A percentile compares a stretch with the other conserved stretches of the same genome.
Evolutionary conservation across 441 rosid genomes (phyloP).

Genomic region (Croton laevigatus): DNA sequence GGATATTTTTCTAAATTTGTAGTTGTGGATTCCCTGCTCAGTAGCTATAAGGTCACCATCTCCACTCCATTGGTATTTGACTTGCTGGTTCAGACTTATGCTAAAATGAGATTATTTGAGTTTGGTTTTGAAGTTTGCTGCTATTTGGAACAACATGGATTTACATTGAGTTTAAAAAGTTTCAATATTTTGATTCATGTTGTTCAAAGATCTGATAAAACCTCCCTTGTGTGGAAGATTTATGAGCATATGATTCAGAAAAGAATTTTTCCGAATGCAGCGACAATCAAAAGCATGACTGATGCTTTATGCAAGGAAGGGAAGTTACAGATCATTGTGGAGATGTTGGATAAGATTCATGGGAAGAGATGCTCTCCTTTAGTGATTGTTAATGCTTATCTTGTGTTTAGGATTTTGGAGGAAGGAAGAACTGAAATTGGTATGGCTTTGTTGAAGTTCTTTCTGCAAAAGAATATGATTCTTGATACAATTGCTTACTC

Average conservation of each 20-base stretch:
- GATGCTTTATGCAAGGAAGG: slow-evolving; percentile 74
- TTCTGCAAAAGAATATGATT: slow-evolving; percentile 69
- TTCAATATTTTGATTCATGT: slow-evolving; percentile 55
- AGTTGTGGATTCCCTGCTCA: slow-evolving; percentile 48
- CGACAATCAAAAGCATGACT: slow-evolving; percentile 45
- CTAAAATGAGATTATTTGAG: slow-evolving; percentile 55
- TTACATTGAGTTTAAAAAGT: slow-evolving; percentile 46
- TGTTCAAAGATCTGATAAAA: slow-evolving; percentile 49
- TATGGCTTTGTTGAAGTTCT: slow-evolving; percentile 54
- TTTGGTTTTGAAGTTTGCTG: slow-evolving; percentile 51
- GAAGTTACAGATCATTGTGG: slow-evolving; percentile 43
- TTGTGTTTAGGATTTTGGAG: slow-evolving; percentile 51
- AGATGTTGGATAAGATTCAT: slow-evolving; percentile 53
- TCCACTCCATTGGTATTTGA: slow-evolving; percentile 62
- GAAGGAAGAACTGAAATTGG: slow-evolving; percentile 45
- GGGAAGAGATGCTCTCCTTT: slow-evolving; percentile 63
- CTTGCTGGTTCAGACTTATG: slow-evolving; percentile 61
- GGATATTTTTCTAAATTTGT: slow-evolving; percentile 24
- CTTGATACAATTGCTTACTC: slow-evolving; percentile 66
- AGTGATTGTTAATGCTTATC: slow-evolving; percentile 56
- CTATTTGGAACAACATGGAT: slow-evolving; percentile 47
- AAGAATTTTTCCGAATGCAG: slow-evolving; percentile 52
- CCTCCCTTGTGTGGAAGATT: slow-evolving; percentile 55
- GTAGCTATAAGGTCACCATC: slow-evolving; percentile 33
- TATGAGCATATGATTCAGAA: slow-evolving; percentile 59